Evolutionary conservation across 208 protist species (phyloP), one percentile per base, ranked within the genome.

Genomic region (Sergeia podlipaevii): DNA sequence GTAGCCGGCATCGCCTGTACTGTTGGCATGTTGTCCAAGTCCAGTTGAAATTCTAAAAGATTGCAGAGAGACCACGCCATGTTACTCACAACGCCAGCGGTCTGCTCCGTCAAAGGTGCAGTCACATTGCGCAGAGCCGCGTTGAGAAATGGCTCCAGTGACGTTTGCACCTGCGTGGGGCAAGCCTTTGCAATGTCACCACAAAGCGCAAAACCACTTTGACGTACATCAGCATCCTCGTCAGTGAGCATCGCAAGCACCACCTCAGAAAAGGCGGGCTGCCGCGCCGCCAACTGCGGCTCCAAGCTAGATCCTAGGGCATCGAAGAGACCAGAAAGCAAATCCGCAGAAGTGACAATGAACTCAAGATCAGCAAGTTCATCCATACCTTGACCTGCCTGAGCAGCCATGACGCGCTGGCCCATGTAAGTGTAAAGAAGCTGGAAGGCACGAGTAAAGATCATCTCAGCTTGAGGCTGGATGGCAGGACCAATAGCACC

Each of bases 61-160:
- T 86, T 84, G 55, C 81, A 81, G 54, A 95, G 46, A 49, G 68
- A 56, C 85, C 88, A 95, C 23, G 81, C 83, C 11, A 89, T 65
- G 50, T 95, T 91, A 62, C 80, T 89, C 11, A 87, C 65, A 17
- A 90, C 74, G 20, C 7, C 39, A 15, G 5, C 15, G n/a, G 17
- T 45, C 8, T 56, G 3, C 11, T 33, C 5, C 37, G 4, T 18
- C 15, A 51, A 23, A 7, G n/a, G 30, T 17, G 47, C 36, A 4
- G n/a, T 4, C 15, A 80, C 55, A 59, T 89, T 91, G 11, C 58
- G 54, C 53, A 90, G 34, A 4, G 71, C 60, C 8, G 69, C 71
- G 27, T 75, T 56, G 33, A 66, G 66, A 20, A 91, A 68, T 28
- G 67, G 51, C 8, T 33, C 41, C 27, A 95, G 56, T 13, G 56